phyloP scores from a whole-genome alignment of 1,284 basidiomycete genomes.

The Cutaneotrichosporon cyanovorans region DNA sequence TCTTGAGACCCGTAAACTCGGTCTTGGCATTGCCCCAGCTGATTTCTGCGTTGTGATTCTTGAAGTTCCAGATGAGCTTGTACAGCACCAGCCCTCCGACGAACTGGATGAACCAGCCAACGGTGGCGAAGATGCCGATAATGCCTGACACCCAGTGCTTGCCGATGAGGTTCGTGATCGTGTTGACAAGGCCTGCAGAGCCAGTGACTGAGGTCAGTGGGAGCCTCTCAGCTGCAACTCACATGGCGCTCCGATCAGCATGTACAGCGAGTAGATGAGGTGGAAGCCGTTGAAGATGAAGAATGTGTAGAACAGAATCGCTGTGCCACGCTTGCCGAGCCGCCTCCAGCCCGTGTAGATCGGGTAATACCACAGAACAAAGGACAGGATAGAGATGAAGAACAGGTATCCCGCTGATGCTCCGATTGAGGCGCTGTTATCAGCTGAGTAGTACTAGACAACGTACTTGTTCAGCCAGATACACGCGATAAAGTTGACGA shows the following conservation, averaged over 20 bases:
- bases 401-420: constrained; percentile 56
- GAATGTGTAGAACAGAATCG: constrained; percentile 61
- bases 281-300: constrained; percentile 94
- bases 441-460: background rate
- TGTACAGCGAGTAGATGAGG: constrained; percentile 75
- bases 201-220: constrained; percentile 59
- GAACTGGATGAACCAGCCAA: constrained; percentile 79
- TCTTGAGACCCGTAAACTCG: constrained; percentile 16
- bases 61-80: constrained; percentile 45
- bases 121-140: constrained; percentile 68
- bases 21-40: constrained; percentile 23
- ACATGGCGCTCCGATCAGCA: constrained; percentile 75
- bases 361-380: constrained; percentile 88
- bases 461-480: constrained; percentile 60
- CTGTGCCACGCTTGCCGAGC: constrained; percentile 50
- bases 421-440: constrained; percentile 19
- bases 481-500: constrained; percentile 85
- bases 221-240: constrained; percentile 16
- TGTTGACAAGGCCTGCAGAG: constrained; percentile 90
- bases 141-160: constrained; percentile 61
- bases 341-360: constrained; percentile 97
- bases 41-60: constrained; percentile 44
- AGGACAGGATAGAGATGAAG: constrained; percentile 71
- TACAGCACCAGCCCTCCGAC: constrained; percentile 41
- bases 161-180: constrained; percentile 63